Conservation (phyloP, 2,329 filamentous ascomycete genomes). For the Neodidymelliopsis sp. region DNA sequence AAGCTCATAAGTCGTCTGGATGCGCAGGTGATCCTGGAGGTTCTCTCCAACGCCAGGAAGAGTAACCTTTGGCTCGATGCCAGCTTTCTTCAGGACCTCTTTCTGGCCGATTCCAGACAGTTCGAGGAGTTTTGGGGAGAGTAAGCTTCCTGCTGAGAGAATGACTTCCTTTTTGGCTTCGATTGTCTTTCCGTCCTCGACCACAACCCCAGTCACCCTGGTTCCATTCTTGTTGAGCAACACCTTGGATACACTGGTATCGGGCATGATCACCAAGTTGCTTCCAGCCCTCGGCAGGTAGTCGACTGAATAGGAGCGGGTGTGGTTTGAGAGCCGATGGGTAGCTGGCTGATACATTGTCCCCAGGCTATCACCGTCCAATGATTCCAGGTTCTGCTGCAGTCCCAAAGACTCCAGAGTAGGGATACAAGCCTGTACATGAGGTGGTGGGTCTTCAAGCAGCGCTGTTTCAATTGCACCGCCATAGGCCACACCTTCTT, state of each 20-base stretch:
- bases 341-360: conserved; percentile 58
- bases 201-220: conserved; percentile 36
- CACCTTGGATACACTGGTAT: conserved; percentile 48
- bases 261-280: conserved; percentile 52
- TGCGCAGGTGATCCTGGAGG: conserved; percentile 40
- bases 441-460: conserved; percentile 53
- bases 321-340: conserved; percentile 56
- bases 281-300: conserved; percentile 51
- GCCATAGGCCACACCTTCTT: conserved; percentile 31
- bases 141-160: conserved; percentile 28
- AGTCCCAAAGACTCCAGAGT: conserved; percentile 57
- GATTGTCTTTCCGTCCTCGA: conserved; percentile 34
- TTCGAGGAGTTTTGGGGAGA: conserved; percentile 29
- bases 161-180: conserved; percentile 39
- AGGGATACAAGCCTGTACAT: conserved; percentile 54
- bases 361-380: conserved; percentile 60
- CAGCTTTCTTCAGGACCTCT: conserved; percentile 14
- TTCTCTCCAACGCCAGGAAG: conserved; percentile 34
- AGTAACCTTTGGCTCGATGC: conserved; percentile 23
- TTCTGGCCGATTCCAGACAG: conserved; percentile 32
- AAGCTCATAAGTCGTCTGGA: conserved; percentile 28
- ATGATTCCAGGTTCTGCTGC: conserved; percentile 50
- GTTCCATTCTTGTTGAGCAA: conserved; percentile 33
- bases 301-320: conserved; percentile 57
- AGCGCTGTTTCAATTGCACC: conserved; percentile 45